A percentile compares a stretch with the other conserved stretches of the same genome.
These are phyloP conservation scores for Suillus sp. DNA, from an alignment of 768 basidiomycete species.

Conservation along the genomic window DNA sequence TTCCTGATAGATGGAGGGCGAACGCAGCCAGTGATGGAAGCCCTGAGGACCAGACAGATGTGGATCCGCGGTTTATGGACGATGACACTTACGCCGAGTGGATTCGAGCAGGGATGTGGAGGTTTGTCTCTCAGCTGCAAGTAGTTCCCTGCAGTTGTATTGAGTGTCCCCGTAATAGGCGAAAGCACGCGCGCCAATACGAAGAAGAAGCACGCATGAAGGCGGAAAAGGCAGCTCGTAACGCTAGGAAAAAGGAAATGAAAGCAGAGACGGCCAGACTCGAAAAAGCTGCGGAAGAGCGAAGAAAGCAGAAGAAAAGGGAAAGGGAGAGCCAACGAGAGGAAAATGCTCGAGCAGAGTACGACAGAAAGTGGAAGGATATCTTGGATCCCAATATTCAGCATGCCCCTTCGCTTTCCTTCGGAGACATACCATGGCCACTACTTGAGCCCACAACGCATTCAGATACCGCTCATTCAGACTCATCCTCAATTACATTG, in stretches of 20 bases:
- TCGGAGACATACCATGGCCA: conserved; percentile 77
- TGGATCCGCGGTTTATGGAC: conserved; percentile 58
- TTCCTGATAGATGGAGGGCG: conserved; percentile 70
- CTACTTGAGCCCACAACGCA: conserved; percentile 38
- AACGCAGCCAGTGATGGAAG: conserved; percentile 27
- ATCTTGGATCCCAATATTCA: conserved; percentile 39
- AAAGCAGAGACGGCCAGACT: conserved; percentile 54
- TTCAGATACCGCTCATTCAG: conserved; percentile 22
- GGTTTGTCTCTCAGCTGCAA: conserved; percentile 41
- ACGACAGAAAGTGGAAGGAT: conserved; percentile 59
- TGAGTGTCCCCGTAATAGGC: conserved; percentile 41
- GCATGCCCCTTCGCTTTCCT: conserved; percentile 39
- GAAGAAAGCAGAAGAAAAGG: conserved; percentile 49
- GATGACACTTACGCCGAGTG: conserved; percentile 90
- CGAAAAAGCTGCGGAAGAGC: conserved; percentile 54
- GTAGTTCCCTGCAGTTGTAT: conserved; percentile 12
- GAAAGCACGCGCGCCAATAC: conserved; percentile 66
- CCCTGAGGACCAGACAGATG: conserved; percentile 41
- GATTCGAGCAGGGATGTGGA: conserved; percentile 86
- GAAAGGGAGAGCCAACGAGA: conserved; percentile 47
- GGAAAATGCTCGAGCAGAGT: conserved; percentile 51
- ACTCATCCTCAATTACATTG: conserved; percentile 20
- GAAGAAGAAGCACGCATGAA: conserved; percentile 61
- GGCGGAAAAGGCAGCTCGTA: conserved; percentile 52
- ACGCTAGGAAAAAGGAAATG: conserved; percentile 54